A percentile compares a stretch with the other conserved stretches of the same genome.
Conservation (phyloP, 140 eudicot genomes). For the Artemisia princeps region DNA sequence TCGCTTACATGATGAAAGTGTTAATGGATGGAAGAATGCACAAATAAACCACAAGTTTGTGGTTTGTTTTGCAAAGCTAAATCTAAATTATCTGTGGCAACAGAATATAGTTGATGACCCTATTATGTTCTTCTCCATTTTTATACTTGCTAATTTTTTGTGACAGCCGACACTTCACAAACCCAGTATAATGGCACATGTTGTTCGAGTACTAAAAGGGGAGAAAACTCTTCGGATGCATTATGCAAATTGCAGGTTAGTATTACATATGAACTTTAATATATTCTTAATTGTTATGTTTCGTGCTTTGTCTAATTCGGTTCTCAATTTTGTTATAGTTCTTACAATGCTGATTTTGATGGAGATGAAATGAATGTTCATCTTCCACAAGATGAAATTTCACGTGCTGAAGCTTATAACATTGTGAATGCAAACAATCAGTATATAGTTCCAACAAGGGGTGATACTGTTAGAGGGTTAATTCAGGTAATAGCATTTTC, state of each 20-base stretch:
- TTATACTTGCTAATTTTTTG: background rate
- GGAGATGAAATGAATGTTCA: conserved; percentile 98
- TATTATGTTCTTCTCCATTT: background rate
- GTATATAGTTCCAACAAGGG: conserved; percentile 92
- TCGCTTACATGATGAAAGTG: background rate
- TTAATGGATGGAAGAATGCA: background rate
- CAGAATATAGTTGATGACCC: background rate
- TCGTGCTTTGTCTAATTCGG: conserved; percentile 9
- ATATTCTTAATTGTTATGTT: background rate
- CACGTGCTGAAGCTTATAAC: conserved; percentile 97
- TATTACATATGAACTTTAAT: background rate
- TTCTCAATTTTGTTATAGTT: conserved; percentile 29
- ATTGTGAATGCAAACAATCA: conserved; percentile 93
- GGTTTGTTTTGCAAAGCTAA: background rate
- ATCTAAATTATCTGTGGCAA: background rate
- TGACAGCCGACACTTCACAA: conserved; percentile 95
- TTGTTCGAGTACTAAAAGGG: conserved; percentile 86
- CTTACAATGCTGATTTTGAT: conserved; percentile 97
- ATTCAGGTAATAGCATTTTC: conserved; percentile 57
- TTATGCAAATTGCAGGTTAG: conserved; percentile 96
- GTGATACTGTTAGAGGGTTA: conserved; percentile 90
- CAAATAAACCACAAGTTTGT: background rate
- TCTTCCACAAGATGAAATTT: conserved; percentile 97
- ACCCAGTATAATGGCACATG: conserved; percentile 95
- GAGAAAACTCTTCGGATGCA: conserved; percentile 97